Base-by-base conservation (phyloP, 768 basidiomycete species). In the Solioccasus polychromus region DNA sequence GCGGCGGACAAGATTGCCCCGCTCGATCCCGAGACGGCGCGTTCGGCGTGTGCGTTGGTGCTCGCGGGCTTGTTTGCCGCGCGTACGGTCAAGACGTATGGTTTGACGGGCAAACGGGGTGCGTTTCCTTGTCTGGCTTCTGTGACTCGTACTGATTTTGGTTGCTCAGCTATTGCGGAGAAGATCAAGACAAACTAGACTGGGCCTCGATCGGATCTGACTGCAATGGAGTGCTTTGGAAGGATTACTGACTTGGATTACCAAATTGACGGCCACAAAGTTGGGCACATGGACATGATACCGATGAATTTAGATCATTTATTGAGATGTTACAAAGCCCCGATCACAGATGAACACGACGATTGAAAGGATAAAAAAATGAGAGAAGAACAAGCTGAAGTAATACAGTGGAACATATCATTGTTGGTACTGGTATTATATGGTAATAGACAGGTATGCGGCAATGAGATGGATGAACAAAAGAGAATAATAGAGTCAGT, bases 1-100 rank as follows among this genome's bases (percentile, higher is more conserved):
- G n/a, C n/a, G 20, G 63, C 46, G 28, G 39, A 39, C 20, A 57
- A 57, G 51, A 45, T 76, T 2, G 73, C 75, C 26, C 69, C 83
- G 1, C 55, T 85, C 4, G 83, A 87, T 45, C 69, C 77, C 0
- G 78, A 85, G 57, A 72, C 70, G 6, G 90, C 89, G 10, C 71
- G 88, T 11, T 82, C 87, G 7, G 71, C 82, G 17, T 92, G 89
- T 62, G 83, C 85, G 24, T 46, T 83, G 12, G 58, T 92, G 1
- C 71, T 92, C 15, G 71, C 76, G 11, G 69, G 57, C 0, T 54
- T 91, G 31, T 92, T 93, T 53, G 63, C 73, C 1, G 72, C 72
- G 25, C 72, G 91, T 29, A 78, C 87, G 2, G 70, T 79, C 35
- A 83, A 77, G 69, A 88, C 83, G 53, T 86, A 84, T 54, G 67